phyloP scores from a whole-genome alignment of 2,329 filamentous ascomycete species.

The Calonectria honghensis region DNA sequence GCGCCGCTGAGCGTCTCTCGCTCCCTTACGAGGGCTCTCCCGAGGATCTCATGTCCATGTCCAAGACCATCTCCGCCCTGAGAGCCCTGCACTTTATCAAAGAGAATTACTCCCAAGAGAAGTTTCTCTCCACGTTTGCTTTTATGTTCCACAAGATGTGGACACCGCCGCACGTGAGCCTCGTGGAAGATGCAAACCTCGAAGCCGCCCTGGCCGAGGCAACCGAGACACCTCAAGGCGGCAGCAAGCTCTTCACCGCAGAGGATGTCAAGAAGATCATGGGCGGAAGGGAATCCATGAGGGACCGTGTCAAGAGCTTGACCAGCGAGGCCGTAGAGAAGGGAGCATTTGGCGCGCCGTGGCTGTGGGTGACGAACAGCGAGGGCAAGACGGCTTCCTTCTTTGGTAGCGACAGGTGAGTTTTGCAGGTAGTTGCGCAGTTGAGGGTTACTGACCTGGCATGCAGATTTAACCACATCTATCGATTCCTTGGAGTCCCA shows the following conservation, averaged over 20 bases:
- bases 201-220: conserved; percentile 59
- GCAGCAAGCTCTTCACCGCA: conserved; percentile 65
- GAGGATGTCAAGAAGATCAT: conserved; percentile 75
- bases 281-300: conserved; percentile 68
- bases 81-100: conserved; percentile 82
- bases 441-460: background rate
- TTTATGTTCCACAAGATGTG: conserved; percentile 78
- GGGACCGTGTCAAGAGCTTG: conserved; percentile 68
- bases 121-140: conserved; percentile 72
- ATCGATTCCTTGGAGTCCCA: conserved; percentile 77
- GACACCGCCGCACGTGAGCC: conserved; percentile 74
- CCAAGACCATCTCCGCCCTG: conserved; percentile 73
- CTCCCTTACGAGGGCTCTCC: conserved; percentile 62
- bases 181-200: conserved; percentile 76
- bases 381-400: conserved; percentile 79
- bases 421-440: background rate
- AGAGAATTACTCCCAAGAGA: conserved; percentile 67
- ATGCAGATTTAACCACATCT: conserved; percentile 80
- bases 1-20: conserved; percentile 63
- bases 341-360: conserved; percentile 86
- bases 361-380: conserved; percentile 80
- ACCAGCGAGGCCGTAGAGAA: conserved; percentile 77
- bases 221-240: conserved; percentile 53
- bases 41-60: conserved; percentile 64
- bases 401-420: conserved; percentile 83